Conservation (phyloP, 352 stramenopile species). For the Phytophthora cajani region DNA sequence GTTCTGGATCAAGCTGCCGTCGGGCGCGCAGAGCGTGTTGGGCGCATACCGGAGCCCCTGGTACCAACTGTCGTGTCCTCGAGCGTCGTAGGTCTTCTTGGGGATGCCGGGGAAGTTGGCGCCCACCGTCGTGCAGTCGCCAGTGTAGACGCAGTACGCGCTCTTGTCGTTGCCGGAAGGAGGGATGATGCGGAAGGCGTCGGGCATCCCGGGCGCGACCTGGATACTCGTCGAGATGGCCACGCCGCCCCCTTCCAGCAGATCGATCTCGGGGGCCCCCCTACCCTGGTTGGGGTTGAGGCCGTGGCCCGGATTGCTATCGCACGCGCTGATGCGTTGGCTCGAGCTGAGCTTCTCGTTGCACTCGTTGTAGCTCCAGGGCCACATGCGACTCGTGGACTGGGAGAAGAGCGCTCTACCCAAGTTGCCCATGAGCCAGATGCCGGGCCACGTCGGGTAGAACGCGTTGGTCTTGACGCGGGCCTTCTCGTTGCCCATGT, state of each 20-base stretch:
- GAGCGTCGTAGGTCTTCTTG: slow-evolving; percentile 41
- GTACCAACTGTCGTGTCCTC: slow-evolving; percentile 56
- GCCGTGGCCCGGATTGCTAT: slow-evolving; percentile 89
- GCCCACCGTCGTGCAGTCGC: slow-evolving; percentile 44
- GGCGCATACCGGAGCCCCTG: slow-evolving; percentile 64
- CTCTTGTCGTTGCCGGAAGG: slow-evolving; percentile 27
- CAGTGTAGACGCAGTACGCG: slow-evolving; percentile 51
- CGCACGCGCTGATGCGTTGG: slow-evolving; percentile 85
- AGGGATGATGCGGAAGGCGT: slow-evolving; percentile 57
- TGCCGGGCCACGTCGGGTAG: slow-evolving; percentile 92
- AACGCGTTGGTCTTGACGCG: slow-evolving; percentile 49
- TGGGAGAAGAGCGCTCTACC: slow-evolving; percentile 93
- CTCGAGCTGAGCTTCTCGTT: slow-evolving; percentile 43
- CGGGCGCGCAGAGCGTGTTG: slow-evolving; percentile 43
- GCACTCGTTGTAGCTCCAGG: slow-evolving; percentile 94
- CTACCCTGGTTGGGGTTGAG: slow-evolving; percentile 86
- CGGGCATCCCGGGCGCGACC: slow-evolving; percentile 73
- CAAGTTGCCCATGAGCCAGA: slow-evolving; percentile 97
- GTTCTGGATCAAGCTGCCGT: slow-evolving; percentile 36
- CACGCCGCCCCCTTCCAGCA: slow-evolving; percentile 86
- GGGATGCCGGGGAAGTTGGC: slow-evolving; percentile 62
- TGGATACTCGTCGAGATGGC: slow-evolving; percentile 91
- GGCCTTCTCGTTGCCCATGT: slow-evolving; percentile 48
- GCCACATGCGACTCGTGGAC: slow-evolving; percentile 94
- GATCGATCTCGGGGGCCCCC: slow-evolving; percentile 95